phyloP scores from a whole-genome alignment of 768 basidiomycete genomes.

The Harrya chromipes region DNA sequence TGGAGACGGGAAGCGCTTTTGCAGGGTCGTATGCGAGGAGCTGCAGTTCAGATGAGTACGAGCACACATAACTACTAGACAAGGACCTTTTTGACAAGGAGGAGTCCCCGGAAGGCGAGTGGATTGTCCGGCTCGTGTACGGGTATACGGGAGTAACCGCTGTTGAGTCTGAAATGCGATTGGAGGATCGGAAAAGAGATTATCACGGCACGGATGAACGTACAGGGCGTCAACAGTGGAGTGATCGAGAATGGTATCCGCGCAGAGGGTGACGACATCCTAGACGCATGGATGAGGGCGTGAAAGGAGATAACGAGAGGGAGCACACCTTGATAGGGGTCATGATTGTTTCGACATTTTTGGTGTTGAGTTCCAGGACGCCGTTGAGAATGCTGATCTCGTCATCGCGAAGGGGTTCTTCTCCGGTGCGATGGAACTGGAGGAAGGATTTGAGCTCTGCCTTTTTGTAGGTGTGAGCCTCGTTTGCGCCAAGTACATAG shows the following conservation, averaged over 20 bases:
- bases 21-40: conserved; percentile 87
- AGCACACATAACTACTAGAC: not conserved
- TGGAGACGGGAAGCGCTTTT: conserved; percentile 67
- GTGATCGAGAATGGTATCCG: conserved; percentile 79
- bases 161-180: conserved; percentile 47
- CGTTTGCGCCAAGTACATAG: conserved; percentile 69
- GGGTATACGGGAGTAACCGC: conserved; percentile 91
- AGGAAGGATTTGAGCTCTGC: conserved; percentile 77
- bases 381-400: conserved; percentile 81
- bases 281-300: not conserved
- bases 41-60: conserved; percentile 35
- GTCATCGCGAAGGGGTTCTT: conserved; percentile 73
- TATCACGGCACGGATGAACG: conserved; percentile 18
- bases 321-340: conserved; percentile 64
- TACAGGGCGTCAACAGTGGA: conserved; percentile 74
- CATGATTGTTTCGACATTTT: conserved; percentile 78
- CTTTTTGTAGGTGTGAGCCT: conserved; percentile 77
- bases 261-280: conserved; percentile 80
- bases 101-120: conserved; percentile 71
- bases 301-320: not conserved
- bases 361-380: conserved; percentile 73
- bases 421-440: conserved; percentile 73
- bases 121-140: conserved; percentile 73
- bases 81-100: conserved; percentile 79
- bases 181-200: conserved; percentile 6